Evolutionary conservation across 2,329 filamentous ascomycete species (phyloP).

Genomic region (Pseudogymnoascus sp.): DNA sequence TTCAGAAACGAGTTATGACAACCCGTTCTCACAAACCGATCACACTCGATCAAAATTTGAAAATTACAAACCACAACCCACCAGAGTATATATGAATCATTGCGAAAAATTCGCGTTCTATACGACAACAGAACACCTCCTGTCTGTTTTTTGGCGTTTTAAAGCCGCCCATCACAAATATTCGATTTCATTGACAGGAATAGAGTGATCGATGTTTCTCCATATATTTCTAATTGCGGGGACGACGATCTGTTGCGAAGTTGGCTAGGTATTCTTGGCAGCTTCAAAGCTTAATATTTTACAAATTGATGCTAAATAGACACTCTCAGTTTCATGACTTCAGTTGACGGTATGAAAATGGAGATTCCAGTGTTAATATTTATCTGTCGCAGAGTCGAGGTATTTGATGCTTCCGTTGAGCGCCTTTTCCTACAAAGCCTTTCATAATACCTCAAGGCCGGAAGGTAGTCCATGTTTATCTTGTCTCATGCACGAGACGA

Average conservation of each 20-base stretch:
- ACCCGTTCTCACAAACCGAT: background rate
- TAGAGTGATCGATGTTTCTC: background rate
- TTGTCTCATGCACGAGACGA: background rate
- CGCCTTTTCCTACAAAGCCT: background rate
- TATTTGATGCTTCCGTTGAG: background rate
- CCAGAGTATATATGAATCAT: background rate
- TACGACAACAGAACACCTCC: background rate
- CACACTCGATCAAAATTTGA: background rate
- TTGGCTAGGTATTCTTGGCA: slow-evolving; percentile 6
- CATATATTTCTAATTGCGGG: background rate
- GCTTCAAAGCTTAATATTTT: slow-evolving; percentile 5
- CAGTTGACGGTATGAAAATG: background rate
- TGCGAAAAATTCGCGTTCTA: background rate
- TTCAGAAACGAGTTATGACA: background rate
- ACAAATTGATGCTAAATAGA: background rate
- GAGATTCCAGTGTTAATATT: background rate
- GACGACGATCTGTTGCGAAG: slow-evolving; percentile 6
- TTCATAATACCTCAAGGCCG: background rate
- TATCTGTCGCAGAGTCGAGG: background rate
- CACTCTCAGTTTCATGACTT: background rate
- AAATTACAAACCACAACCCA: background rate
- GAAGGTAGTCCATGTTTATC: background rate
- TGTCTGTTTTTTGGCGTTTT: background rate
- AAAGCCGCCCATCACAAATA: background rate
- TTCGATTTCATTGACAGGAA: background rate